Conservation (phyloP, 2,329 filamentous ascomycete species). For the Xylaria polymorpha region DNA sequence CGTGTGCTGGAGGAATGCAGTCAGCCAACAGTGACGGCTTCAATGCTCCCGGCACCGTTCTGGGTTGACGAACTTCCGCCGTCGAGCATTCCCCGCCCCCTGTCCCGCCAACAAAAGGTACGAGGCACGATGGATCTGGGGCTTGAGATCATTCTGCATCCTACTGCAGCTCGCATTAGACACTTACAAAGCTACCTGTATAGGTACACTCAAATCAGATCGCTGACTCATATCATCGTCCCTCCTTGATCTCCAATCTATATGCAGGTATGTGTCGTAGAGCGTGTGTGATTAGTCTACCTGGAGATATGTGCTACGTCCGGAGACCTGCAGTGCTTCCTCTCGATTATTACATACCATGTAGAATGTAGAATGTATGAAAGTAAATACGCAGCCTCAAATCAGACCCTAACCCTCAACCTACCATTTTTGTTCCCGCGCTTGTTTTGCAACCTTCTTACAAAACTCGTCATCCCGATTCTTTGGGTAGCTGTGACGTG, state of each 20-base stretch:
- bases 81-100: conserved; percentile 31
- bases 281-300: neutral
- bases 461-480: conserved; percentile 28
- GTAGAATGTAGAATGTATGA: neutral
- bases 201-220: neutral
- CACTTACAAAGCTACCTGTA: conserved; percentile 24
- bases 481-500: conserved; percentile 31
- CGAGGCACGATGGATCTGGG: conserved; percentile 42
- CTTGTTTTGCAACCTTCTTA: conserved; percentile 40
- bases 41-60: conserved; percentile 10
- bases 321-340: conserved; percentile 10
- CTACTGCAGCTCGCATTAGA: conserved; percentile 40
- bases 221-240: conserved; percentile 1
- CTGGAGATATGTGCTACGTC: conserved; percentile 10
- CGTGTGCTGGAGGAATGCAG: conserved; percentile 1
- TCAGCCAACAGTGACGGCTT: conserved; percentile 12
- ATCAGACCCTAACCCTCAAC: conserved; percentile 38
- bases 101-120: conserved; percentile 30
- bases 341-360: conserved; percentile 4
- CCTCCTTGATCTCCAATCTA: conserved; percentile 9
- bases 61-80: neutral
- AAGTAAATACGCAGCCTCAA: conserved; percentile 37
- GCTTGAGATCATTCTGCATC: conserved; percentile 8
- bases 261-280: conserved; percentile 3
- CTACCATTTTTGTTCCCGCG: conserved; percentile 41